Base-by-base conservation (phyloP, 1,284 basidiomycete species). In the Agroathelia rolfsii region DNA sequence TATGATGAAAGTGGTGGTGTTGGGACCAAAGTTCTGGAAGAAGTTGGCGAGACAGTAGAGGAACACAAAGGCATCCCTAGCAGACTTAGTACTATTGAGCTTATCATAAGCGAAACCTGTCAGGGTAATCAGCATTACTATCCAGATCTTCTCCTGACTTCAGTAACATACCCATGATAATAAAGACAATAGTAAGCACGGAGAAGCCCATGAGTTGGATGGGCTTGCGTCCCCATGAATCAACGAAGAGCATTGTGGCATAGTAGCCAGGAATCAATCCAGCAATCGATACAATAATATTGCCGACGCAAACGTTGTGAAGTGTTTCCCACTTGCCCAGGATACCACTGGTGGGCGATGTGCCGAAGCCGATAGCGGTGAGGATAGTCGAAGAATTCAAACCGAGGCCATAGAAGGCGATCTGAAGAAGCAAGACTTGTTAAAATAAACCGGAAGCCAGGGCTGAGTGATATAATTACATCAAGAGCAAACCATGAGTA, bases 331-430 rank as follows among this genome's bases (percentile, higher is more conserved):
- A 76, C 6, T 72, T 57, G 18, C 55, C 58, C 3, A 36, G 50
- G 9, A 55, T 50, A 7, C 61, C 64, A 4, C 44, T 55, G 10
- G 55, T 44, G 4, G 39, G 24, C 3, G 69, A 55, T 17, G 57
- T 56, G 30, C 72, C 71, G 47, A 74, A 76, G 38, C 69, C 70
- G 41, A 79, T 77, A 17, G 68, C 61, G 33, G 56, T 41, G 11
- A 77, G 55, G 39, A 78, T 70, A 49, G 76, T 76, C 29, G 72
- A 70, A 5, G 77, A 80, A 63, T 90, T 90, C 38, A 89, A 66
- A 37, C 83, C 79, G 26, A 89, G 69, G 40, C 85, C 86, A 56
- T 88, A 87, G 63, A 90, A 90, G 18, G 77, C 76, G 55, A 88
- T 74, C 70, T 87, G 56, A 27, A 59, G 49, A 5, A 47, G 42